Conservation (phyloP, 495 filamentous ascomycete genomes). For the Penicillium coffeae region DNA sequence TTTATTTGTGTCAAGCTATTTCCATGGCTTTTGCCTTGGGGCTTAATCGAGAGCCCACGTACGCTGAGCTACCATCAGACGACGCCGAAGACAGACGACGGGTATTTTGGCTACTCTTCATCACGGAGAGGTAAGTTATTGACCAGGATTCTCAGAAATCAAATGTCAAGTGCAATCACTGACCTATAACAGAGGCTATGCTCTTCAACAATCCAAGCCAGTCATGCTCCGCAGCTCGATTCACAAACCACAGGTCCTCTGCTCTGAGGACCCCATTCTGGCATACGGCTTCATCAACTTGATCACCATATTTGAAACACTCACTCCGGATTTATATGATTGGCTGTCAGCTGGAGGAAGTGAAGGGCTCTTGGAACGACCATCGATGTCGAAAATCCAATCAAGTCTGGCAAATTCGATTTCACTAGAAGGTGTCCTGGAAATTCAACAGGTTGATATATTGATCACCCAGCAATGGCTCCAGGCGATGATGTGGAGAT, state of each 20-base stretch:
- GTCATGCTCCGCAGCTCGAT: slow-evolving; percentile 51
- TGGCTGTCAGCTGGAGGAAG: slow-evolving; percentile 39
- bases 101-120: slow-evolving; percentile 62
- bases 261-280: slow-evolving; percentile 42
- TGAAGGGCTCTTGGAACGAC: slow-evolving; percentile 34
- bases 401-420: slow-evolving; percentile 37
- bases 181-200: slow-evolving; percentile 34
- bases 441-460: slow-evolving; percentile 59
- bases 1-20: slow-evolving; percentile 60
- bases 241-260: slow-evolving; percentile 44
- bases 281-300: slow-evolving; percentile 53
- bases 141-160: no score
- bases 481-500: slow-evolving; percentile 57
- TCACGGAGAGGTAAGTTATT: slow-evolving; percentile 55
- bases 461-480: slow-evolving; percentile 62
- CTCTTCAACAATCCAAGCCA: slow-evolving; percentile 52
- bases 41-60: slow-evolving; percentile 54
- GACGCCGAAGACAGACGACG: slow-evolving; percentile 53
- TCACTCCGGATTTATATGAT: slow-evolving; percentile 41
- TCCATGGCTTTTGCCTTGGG: slow-evolving; percentile 56
- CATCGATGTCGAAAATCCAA: slow-evolving; percentile 36
- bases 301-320: slow-evolving; percentile 48
- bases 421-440: slow-evolving; percentile 43
- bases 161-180: not conserved
- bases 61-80: slow-evolving; percentile 36